phyloP scores from a whole-genome alignment of 2,329 filamentous ascomycete genomes.

The Aspergillus pseudoterreus region DNA sequence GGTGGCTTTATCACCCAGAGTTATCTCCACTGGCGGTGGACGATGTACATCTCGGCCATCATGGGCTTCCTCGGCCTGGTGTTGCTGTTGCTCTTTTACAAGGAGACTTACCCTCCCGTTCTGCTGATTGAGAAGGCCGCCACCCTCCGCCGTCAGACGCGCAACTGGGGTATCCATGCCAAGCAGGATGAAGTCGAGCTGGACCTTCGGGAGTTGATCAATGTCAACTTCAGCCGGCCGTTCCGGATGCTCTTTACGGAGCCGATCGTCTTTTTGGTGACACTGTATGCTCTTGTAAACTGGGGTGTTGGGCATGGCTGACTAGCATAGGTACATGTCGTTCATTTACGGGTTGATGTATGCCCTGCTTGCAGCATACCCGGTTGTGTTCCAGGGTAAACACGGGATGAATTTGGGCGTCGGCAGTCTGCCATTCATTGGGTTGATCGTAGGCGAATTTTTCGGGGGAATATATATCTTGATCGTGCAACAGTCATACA shows the following conservation, averaged over 20 bases:
- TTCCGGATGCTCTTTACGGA: constrained; percentile 39
- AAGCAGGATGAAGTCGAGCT: constrained; percentile 52
- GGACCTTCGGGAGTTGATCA: constrained; percentile 45
- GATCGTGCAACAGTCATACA: constrained; percentile 23
- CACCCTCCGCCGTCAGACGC: constrained; percentile 49
- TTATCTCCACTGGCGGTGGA: constrained; percentile 50
- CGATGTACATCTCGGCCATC: constrained; percentile 49
- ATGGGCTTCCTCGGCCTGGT: constrained; percentile 50
- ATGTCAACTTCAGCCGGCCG: constrained; percentile 46
- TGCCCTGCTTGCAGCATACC: constrained; percentile 27
- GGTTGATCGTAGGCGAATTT: constrained; percentile 29
- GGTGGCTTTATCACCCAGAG: constrained; percentile 51
- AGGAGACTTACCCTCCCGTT: constrained; percentile 52
- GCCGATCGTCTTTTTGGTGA: constrained; percentile 33
- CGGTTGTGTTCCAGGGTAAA: constrained; percentile 23
- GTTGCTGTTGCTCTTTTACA: constrained; percentile 39
- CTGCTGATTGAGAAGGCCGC: constrained; percentile 36
- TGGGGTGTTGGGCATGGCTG: background rate
- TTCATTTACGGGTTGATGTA: constrained; percentile 30
- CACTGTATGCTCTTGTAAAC: constrained; percentile 14
- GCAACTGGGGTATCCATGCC: constrained; percentile 59
- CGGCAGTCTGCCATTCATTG: constrained; percentile 25
- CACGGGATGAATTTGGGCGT: constrained; percentile 26
- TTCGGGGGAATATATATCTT: constrained; percentile 25
- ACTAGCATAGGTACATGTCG: constrained; percentile 14